Evolutionary conservation across 2,329 filamentous ascomycete genomes (phyloP).

Genomic region (Neopestalotiopsis sp.): DNA sequence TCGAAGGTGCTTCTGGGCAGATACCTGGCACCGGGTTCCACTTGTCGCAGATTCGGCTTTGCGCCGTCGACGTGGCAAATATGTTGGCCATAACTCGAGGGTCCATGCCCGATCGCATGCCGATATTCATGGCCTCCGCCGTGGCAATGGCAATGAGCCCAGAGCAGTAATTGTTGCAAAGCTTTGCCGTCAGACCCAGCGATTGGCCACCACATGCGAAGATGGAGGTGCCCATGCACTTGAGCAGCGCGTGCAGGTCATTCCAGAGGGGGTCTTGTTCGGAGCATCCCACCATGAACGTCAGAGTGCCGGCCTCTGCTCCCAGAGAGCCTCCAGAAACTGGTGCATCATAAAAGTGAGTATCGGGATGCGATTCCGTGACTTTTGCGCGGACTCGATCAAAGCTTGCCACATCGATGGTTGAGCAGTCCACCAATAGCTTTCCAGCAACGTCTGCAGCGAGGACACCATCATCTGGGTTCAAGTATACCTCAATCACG

Average conservation of each 20-base stretch:
- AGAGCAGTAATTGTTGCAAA: constrained; percentile 66
- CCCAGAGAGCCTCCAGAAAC: constrained; percentile 40
- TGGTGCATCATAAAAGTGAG: constrained; percentile 41
- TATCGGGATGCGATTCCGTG: constrained; percentile 20
- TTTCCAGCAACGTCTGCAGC: constrained; percentile 31
- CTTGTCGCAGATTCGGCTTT: constrained; percentile 36
- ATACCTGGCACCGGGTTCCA: constrained; percentile 40
- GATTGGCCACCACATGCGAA: constrained; percentile 61
- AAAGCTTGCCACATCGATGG: constrained; percentile 62
- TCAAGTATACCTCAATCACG: constrained; percentile 67
- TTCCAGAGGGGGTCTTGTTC: constrained; percentile 42
- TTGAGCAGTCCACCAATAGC: constrained; percentile 75
- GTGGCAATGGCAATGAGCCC: constrained; percentile 63
- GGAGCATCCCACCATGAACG: constrained; percentile 41
- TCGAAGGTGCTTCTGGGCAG: constrained; percentile 34
- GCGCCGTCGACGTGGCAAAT: constrained; percentile 33
- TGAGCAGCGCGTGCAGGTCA: constrained; percentile 47
- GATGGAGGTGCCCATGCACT: constrained; percentile 57
- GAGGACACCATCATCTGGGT: constrained; percentile 50
- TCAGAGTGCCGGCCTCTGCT: constrained; percentile 37
- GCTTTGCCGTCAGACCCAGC: constrained; percentile 61
- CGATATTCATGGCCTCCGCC: constrained; percentile 64
- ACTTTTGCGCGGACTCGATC: constrained; percentile 43
- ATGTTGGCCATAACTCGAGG: constrained; percentile 48
- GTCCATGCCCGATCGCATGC: constrained; percentile 61